phyloP scores from a whole-genome alignment of 2,329 filamentous ascomycete genomes.

The Zelopaecilomyces penicillatus region DNA sequence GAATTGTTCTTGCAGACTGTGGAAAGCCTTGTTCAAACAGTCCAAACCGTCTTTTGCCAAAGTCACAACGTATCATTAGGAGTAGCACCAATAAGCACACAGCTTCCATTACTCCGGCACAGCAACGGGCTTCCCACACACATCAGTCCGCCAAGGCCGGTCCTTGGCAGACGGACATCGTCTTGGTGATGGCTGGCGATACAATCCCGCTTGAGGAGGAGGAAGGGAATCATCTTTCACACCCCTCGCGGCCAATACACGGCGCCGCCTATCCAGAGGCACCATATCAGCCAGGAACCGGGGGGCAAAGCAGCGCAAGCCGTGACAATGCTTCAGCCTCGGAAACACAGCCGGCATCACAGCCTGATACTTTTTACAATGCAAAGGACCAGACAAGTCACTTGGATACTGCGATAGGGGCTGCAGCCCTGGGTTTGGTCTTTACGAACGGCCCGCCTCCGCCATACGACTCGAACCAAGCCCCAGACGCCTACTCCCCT shows the following conservation, averaged over 20 bases:
- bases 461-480: conserved; percentile 19
- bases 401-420: background rate
- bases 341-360: background rate
- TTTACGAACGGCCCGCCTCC: conserved; percentile 18
- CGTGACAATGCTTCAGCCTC: background rate
- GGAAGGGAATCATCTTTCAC: conserved; percentile 8
- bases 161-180: no score
- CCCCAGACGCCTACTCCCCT: conserved; percentile 15
- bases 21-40: no score
- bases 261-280: conserved; percentile 23
- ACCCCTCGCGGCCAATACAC: conserved; percentile 22
- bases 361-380: background rate
- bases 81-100: no score
- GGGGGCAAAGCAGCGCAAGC: conserved; percentile 1
- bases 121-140: no score
- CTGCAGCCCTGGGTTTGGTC: background rate
- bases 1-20: no score
- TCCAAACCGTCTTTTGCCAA: no score
- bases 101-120: no score
- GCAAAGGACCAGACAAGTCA: background rate
- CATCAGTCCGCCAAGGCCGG: no score
- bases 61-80: no score
- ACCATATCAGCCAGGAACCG: conserved; percentile 17
- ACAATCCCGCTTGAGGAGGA: no score
- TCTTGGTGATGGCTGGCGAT: no score